A percentile compares a stretch with the other conserved stretches of the same genome.
Conservation (phyloP, 805 yeast species). For the Isabelozyma heimii region DNA sequence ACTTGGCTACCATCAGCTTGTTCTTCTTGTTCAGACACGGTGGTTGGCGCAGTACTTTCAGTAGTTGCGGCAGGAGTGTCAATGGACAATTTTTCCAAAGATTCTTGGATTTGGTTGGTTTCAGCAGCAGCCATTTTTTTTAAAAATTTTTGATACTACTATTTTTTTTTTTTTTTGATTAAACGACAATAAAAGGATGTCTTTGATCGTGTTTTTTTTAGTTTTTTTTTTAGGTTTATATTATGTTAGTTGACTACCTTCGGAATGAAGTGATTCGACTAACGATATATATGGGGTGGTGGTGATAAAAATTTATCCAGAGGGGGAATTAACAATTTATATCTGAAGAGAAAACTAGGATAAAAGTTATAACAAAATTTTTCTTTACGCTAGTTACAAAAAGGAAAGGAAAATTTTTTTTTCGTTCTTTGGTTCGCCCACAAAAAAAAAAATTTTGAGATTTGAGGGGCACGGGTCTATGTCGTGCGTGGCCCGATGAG, state of each 20-base stretch:
- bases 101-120: constrained; percentile 44
- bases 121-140: constrained; percentile 26
- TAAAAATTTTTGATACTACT: neutral
- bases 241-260: neutral
- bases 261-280: neutral
- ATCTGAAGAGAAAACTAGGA: neutral
- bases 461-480: neutral
- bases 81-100: constrained; percentile 47
- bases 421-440: neutral
- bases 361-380: neutral
- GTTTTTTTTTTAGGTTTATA: neutral
- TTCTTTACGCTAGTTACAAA: neutral
- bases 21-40: constrained; percentile 24
- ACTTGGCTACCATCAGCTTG: constrained; percentile 32
- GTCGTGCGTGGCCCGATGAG: neutral
- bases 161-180: constrained; percentile 10
- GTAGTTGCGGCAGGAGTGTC: constrained; percentile 32
- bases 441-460: neutral
- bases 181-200: neutral
- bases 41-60: constrained; percentile 15
- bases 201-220: constrained; percentile 1
- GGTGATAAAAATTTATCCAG: neutral
- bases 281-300: neutral
- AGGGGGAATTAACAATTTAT: neutral
- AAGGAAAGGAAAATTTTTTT: neutral